Evolutionary conservation across 257 asterid genomes (phyloP).

Genomic region (Nicotiana otophora): DNA sequence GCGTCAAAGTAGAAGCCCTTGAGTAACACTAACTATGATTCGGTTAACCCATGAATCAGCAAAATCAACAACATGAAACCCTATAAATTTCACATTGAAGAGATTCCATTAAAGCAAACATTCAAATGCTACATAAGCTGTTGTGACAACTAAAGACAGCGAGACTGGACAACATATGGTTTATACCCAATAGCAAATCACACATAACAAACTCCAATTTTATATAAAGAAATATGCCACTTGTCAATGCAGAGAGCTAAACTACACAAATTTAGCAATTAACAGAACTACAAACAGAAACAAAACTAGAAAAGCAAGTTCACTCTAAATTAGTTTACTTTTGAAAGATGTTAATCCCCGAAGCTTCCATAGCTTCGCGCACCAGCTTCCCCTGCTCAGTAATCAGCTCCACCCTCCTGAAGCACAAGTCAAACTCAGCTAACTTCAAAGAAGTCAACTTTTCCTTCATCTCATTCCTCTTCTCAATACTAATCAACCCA

Average conservation of each 20-base stretch:
- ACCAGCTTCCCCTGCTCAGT: constrained; percentile 31
- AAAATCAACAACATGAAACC: neutral
- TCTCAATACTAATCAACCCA: constrained; percentile 24
- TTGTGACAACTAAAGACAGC: neutral
- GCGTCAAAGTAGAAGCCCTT: neutral
- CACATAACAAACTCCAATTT: neutral
- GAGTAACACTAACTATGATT: neutral
- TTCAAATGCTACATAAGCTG: neutral
- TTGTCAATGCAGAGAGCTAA: neutral
- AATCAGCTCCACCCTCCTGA: constrained; percentile 28
- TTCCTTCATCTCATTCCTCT: constrained; percentile 25
- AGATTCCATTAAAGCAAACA: neutral
- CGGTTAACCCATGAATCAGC: neutral
- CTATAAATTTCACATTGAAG: neutral
- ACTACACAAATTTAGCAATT: neutral
- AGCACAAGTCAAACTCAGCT: constrained; percentile 25
- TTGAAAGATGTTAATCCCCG: neutral
- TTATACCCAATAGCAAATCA: neutral
- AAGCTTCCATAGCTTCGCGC: constrained; percentile 20
- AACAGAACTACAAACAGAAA: neutral
- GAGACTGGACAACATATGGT: neutral
- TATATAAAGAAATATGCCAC: neutral
- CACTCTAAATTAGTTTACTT: neutral
- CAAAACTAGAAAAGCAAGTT: neutral
- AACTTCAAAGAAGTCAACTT: constrained; percentile 30